Conservation (phyloP, 768 basidiomycete genomes). For the Pilatotrama ljubarskyi region DNA sequence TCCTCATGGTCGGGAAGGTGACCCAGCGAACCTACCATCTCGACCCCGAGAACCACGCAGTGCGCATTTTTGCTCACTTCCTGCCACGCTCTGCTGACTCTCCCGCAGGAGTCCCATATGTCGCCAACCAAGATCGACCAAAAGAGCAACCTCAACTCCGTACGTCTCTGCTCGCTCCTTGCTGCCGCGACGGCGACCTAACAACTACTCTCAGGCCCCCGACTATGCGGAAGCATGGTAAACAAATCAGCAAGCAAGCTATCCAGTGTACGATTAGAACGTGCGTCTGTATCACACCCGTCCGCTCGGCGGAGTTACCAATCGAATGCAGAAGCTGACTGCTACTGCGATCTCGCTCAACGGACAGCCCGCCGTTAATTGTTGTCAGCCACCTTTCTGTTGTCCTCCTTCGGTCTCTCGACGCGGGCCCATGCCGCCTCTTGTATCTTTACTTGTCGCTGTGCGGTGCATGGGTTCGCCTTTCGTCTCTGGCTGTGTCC, state of each 20-base stretch:
- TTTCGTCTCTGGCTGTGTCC: constrained; percentile 1
- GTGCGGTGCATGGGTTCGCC: constrained; percentile 3
- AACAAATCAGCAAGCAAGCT: neutral
- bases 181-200: neutral
- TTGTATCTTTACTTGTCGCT: constrained; percentile 12
- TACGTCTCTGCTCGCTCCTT: neutral
- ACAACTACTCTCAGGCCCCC: neutral
- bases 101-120: neutral
- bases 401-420: neutral
- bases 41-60: constrained; percentile 13
- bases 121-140: constrained; percentile 8
- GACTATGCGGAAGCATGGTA: constrained; percentile 19
- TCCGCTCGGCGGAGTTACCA: too few species aligned
- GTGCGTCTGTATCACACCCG: neutral
- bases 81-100: too few species aligned
- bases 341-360: neutral
- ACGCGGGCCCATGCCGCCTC: neutral
- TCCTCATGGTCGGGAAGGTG: constrained; percentile 32
- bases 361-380: neutral
- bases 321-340: neutral
- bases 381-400: constrained; percentile 1
- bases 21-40: constrained; percentile 21
- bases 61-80: neutral
- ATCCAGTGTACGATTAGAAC: constrained; percentile 14
- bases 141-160: constrained; percentile 3